Conservation (phyloP, 2,329 filamentous ascomycete genomes). For the Talaromyces albobiverticillius region DNA sequence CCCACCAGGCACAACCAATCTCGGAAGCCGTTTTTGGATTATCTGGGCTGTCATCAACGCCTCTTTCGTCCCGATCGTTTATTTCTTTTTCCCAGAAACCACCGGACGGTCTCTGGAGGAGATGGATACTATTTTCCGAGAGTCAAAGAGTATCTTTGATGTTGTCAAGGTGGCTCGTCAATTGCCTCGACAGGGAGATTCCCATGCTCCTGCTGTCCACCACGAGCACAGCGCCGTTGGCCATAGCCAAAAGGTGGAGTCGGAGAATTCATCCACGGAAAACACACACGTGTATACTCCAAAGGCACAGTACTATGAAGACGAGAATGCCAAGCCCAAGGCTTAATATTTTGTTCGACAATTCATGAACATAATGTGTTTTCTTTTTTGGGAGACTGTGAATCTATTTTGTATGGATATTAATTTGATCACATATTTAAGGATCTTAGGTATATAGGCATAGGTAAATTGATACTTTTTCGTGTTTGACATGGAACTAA, state of each 20-base stretch:
- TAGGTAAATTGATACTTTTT: no score
- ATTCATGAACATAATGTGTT: background rate
- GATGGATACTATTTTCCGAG: slow-evolving; percentile 29
- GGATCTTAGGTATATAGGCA: no score
- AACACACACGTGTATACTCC: background rate
- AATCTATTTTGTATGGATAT: background rate
- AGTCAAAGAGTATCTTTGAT: slow-evolving; percentile 10
- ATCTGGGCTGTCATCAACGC: slow-evolving; percentile 24
- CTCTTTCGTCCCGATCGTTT: slow-evolving; percentile 22
- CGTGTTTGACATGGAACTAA: no score
- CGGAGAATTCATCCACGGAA: slow-evolving; percentile 7
- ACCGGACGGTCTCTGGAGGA: slow-evolving; percentile 30
- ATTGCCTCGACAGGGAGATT: background rate
- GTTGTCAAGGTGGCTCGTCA: slow-evolving; percentile 3
- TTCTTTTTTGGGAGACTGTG: background rate
- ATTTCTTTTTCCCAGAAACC: slow-evolving; percentile 29
- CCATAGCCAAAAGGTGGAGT: background rate
- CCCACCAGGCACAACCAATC: slow-evolving; percentile 26
- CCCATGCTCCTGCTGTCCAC: no score
- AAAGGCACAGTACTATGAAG: background rate
- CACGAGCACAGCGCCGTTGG: no score
- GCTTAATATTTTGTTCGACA: background rate
- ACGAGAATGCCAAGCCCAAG: background rate
- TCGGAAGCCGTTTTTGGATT: slow-evolving; percentile 27
- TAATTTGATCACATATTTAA: no score